These are phyloP conservation scores for Penicillium olsonii DNA, from an alignment of 2,329 filamentous ascomycete genomes.

Conservation along the genomic window DNA sequence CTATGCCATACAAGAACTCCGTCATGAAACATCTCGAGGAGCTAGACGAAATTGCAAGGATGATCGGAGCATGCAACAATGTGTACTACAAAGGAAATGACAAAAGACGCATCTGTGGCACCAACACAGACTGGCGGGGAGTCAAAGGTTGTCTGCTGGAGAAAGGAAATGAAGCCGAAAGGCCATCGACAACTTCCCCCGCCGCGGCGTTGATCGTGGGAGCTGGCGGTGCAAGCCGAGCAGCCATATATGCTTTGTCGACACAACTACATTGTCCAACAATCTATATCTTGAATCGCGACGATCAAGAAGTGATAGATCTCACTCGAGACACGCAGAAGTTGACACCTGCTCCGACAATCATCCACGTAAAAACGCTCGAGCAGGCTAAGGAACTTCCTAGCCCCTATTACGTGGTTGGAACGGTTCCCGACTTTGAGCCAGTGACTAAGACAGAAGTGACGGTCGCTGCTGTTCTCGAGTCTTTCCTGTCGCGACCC, in stretches of 20 bases:
- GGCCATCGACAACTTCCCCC: slow-evolving; percentile 8
- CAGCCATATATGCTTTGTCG: slow-evolving; percentile 17
- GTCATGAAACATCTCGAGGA: slow-evolving; percentile 16
- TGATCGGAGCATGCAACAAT: slow-evolving; percentile 20
- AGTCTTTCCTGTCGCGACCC: slow-evolving; percentile 28
- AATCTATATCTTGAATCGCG: slow-evolving; percentile 18
- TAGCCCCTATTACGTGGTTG: slow-evolving; percentile 40
- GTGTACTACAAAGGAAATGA: slow-evolving; percentile 13
- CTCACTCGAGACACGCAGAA: slow-evolving; percentile 13
- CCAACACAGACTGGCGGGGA: slow-evolving; percentile 21
- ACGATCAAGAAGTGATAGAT: slow-evolving; percentile 32
- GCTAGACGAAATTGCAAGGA: slow-evolving; percentile 7
- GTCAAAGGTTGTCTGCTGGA: slow-evolving; percentile 18
- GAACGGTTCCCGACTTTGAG: slow-evolving; percentile 43
- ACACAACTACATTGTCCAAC: slow-evolving; percentile 13
- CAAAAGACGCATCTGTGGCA: slow-evolving; percentile 11
- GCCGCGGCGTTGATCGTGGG: slow-evolving; percentile 16
- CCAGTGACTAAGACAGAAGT: slow-evolving; percentile 34
- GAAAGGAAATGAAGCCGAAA: slow-evolving; percentile 9
- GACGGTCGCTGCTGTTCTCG: slow-evolving; percentile 26
- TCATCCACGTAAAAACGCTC: slow-evolving; percentile 13
- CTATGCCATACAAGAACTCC: slow-evolving; percentile 20
- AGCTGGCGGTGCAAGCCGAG: slow-evolving; percentile 20
- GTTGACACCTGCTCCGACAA: slow-evolving; percentile 9
- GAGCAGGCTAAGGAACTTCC: slow-evolving; percentile 7